phyloP scores from a whole-genome alignment of 306 rosid genomes.

The Lathyrus oleraceus region DNA sequence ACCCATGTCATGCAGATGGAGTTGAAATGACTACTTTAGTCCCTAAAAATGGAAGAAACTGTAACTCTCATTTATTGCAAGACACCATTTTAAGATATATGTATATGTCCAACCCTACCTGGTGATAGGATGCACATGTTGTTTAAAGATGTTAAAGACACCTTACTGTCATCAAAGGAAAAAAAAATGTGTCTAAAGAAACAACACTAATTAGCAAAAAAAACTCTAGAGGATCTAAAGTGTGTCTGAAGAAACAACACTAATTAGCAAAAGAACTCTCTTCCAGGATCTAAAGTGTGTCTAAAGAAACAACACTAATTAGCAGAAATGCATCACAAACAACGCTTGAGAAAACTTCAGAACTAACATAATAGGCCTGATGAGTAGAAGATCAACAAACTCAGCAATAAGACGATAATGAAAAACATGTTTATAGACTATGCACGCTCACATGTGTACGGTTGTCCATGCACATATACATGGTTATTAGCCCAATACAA shows the following conservation, averaged over 20 bases:
- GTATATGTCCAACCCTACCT: background rate
- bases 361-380: background rate
- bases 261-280: no score
- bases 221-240: background rate
- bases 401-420: background rate
- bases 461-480: background rate
- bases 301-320: conserved; percentile 11
- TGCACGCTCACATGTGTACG: background rate
- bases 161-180: conserved; percentile 23
- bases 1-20: conserved; percentile 11
- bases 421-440: background rate
- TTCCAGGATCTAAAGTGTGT: background rate
- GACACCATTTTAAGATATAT: background rate
- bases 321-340: background rate
- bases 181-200: background rate
- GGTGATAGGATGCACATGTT: background rate
- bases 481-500: background rate
- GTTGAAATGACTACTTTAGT: conserved; percentile 16
- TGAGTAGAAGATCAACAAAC: background rate
- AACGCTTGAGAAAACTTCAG: background rate
- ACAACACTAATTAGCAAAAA: background rate
- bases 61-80: background rate
- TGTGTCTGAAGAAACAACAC: background rate
- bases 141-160: background rate
- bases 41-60: conserved; percentile 17